Percentiles rank a stretch among this genome's conserved stretches.
Conservation (phyloP, 2,329 filamentous ascomycete genomes). For the Colletotrichum sansevieriae region DNA sequence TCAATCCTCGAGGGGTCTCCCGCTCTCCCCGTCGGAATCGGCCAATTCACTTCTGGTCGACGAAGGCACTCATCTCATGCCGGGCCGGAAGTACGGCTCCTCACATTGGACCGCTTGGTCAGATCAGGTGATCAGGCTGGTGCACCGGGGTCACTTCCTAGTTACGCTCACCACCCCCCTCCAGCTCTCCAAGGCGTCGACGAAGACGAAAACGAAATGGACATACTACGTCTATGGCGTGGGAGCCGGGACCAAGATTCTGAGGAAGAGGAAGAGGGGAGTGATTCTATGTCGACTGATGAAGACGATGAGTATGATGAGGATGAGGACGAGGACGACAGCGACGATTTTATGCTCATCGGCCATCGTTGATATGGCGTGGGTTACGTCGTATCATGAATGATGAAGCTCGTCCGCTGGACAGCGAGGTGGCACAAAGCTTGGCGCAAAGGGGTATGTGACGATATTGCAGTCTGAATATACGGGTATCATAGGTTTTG, state of each 20-base stretch:
- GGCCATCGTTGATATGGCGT: constrained; percentile 58
- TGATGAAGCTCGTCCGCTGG: constrained; percentile 19
- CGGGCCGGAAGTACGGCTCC: constrained; percentile 49
- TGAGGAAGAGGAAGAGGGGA: constrained; percentile 54
- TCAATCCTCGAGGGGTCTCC: constrained; percentile 1
- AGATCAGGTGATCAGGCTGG: constrained; percentile 37
- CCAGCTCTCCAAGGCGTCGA: constrained; percentile 47
- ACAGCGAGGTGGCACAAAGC: constrained; percentile 9
- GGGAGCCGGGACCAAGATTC: constrained; percentile 60
- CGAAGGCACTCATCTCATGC: constrained; percentile 56
- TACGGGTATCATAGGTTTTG: constrained; percentile 30
- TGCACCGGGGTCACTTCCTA: constrained; percentile 22
- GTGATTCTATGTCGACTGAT: constrained; percentile 52
- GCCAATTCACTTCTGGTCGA: constrained; percentile 40
- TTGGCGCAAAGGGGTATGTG: constrained; percentile 24
- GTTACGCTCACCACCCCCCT: constrained; percentile 22
- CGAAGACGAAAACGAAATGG: constrained; percentile 58
- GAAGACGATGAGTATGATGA: constrained; percentile 61
- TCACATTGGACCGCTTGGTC: constrained; percentile 56
- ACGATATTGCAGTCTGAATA: constrained; percentile 30
- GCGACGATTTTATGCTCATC: constrained; percentile 63
- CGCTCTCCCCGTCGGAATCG: not conserved
- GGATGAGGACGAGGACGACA: constrained; percentile 62
- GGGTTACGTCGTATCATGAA: constrained; percentile 1
- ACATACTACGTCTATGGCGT: constrained; percentile 66